Evolutionary conservation across 2,329 filamentous ascomycete genomes (phyloP).

Genomic region (Beauveria bassiana): DNA sequence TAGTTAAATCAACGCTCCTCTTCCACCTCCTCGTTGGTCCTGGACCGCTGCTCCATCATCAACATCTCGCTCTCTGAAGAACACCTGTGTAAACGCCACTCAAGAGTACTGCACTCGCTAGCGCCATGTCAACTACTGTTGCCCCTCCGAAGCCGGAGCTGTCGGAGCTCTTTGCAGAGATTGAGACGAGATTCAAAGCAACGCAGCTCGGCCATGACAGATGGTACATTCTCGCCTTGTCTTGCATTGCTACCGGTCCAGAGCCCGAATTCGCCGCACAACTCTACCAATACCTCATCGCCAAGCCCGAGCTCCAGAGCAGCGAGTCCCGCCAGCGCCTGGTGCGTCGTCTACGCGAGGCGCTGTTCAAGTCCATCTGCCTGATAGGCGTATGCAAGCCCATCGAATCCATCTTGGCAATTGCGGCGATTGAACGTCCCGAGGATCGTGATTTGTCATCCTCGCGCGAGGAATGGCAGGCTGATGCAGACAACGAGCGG

Average conservation of each 20-base stretch:
- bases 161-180: background rate
- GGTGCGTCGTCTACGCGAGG: conserved; percentile 47
- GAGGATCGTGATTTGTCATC: conserved; percentile 51
- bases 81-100: background rate
- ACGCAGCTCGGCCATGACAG: conserved; percentile 3
- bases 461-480: conserved; percentile 51
- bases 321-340: conserved; percentile 37
- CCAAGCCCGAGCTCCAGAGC: conserved; percentile 36
- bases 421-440: conserved; percentile 37
- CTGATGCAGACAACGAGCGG: conserved; percentile 44
- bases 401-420: conserved; percentile 51
- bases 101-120: background rate
- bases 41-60: background rate
- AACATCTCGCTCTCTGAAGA: background rate
- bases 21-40: background rate
- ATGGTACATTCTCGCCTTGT: conserved; percentile 14
- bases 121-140: background rate
- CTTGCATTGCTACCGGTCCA: conserved; percentile 14
- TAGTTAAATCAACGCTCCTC: no score
- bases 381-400: conserved; percentile 57
- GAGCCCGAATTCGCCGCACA: conserved; percentile 39
- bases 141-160: conserved; percentile 6
- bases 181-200: conserved; percentile 3
- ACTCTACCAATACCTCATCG: conserved; percentile 49
- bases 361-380: conserved; percentile 48